Evolutionary conservation across 306 rosid genomes (phyloP).

Genomic region (Vicia faba): DNA sequence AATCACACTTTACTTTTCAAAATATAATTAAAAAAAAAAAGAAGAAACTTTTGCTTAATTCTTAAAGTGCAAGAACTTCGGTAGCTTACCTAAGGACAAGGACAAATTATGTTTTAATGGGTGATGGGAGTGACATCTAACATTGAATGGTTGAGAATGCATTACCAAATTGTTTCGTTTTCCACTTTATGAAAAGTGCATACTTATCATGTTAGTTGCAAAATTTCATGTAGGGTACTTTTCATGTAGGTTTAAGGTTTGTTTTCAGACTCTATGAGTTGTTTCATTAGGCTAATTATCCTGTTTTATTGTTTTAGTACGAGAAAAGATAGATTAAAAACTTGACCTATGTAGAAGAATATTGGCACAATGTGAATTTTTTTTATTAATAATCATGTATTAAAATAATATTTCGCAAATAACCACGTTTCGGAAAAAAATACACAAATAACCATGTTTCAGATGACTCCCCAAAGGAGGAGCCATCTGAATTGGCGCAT

Average conservation of each 20-base stretch:
- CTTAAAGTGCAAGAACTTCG: neutral
- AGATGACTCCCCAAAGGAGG: too few species aligned
- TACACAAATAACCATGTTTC: too few species aligned
- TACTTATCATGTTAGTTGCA: neutral
- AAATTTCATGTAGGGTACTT: neutral
- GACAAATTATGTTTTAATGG: conserved; percentile 25
- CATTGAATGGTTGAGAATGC: conserved; percentile 23
- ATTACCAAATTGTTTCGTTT: neutral
- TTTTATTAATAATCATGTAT: too few species aligned
- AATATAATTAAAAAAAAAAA: too few species aligned
- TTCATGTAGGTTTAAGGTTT: conserved; percentile 7
- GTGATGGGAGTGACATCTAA: neutral
- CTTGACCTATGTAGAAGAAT: conserved; percentile 10
- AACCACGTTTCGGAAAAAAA: too few species aligned
- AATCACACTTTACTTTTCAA: conserved; percentile 29
- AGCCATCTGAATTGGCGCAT: too few species aligned
- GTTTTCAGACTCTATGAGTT: neutral
- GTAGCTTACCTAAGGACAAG: conserved; percentile 9
- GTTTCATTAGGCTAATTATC: neutral
- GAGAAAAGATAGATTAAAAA: conserved; percentile 19
- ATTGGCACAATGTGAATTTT: neutral
- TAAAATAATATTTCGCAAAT: too few species aligned
- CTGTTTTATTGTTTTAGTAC: too few species aligned
- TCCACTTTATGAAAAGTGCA: conserved; percentile 14
- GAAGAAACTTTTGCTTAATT: too few species aligned